Evolutionary conservation across 805 yeast species (phyloP).

Genomic region (Peterozyma xylosa): DNA sequence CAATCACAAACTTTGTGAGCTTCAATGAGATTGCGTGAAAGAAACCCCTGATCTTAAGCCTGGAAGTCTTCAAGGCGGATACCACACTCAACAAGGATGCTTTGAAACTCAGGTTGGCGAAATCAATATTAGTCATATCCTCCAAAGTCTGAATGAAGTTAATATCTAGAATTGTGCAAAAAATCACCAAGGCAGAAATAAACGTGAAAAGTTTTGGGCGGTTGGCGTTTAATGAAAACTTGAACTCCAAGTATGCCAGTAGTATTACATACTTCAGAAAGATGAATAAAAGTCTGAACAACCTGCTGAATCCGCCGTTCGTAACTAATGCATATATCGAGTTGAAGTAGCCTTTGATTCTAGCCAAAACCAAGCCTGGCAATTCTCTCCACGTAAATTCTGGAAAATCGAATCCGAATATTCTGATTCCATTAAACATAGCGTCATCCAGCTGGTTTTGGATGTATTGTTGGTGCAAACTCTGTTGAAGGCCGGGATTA

Average conservation of each 20-base stretch:
- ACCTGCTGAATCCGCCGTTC: slow-evolving; percentile 4
- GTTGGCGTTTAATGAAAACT: neutral
- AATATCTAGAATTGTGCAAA: slow-evolving; percentile 1
- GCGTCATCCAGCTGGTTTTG: no score
- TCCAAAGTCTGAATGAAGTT: neutral
- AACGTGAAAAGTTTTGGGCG: neutral
- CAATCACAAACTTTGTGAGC: slow-evolving; percentile 2
- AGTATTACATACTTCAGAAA: neutral
- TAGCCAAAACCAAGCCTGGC: neutral
- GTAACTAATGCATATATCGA: neutral
- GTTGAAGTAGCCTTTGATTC: neutral
- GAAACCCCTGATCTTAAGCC: neutral
- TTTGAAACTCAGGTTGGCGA: neutral
- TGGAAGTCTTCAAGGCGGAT: neutral
- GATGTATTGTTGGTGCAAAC: no score
- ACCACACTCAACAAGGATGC: neutral
- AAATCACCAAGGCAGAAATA: neutral
- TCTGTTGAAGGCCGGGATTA: no score
- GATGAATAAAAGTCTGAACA: neutral
- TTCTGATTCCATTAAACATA: slow-evolving; percentile 6
- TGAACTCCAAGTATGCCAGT: neutral
- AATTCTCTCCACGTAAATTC: slow-evolving; percentile 6
- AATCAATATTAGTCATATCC: slow-evolving; percentile 2
- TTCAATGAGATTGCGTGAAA: neutral
- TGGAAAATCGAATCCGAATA: slow-evolving; percentile 7